phyloP scores from a whole-genome alignment of 768 basidiomycete genomes.

The Tephrocybe rancida region DNA sequence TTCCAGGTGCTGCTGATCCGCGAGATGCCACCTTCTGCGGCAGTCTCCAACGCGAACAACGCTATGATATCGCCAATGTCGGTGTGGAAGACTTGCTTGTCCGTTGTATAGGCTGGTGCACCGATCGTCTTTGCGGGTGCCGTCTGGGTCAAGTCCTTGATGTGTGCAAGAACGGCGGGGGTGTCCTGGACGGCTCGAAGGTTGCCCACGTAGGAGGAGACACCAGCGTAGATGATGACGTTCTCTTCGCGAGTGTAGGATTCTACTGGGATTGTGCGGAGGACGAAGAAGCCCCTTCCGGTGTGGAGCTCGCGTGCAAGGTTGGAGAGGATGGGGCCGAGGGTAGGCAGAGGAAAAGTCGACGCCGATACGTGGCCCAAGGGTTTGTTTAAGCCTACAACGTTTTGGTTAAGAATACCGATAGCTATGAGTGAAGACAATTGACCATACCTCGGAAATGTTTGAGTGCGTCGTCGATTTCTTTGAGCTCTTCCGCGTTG shows the following conservation, averaged over 20 bases:
- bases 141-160: conserved; percentile 23
- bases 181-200: conserved; percentile 20
- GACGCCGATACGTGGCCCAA: conserved; percentile 27
- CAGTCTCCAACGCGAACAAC: conserved; percentile 40
- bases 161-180: conserved; percentile 22
- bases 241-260: conserved; percentile 20
- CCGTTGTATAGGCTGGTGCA: conserved; percentile 30
- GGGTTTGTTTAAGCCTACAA: conserved; percentile 22
- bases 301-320: conserved; percentile 20
- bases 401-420: background rate
- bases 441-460: conserved; percentile 28
- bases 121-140: conserved; percentile 18
- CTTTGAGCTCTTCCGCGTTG: conserved; percentile 29
- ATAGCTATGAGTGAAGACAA: background rate
- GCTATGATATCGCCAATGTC: conserved; percentile 48
- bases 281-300: conserved; percentile 26
- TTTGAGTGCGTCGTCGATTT: conserved; percentile 35
- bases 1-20: conserved; percentile 43
- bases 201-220: conserved; percentile 23
- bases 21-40: conserved; percentile 44
- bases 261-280: conserved; percentile 20
- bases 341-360: conserved; percentile 22
- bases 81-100: conserved; percentile 51
- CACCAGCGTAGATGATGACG: conserved; percentile 21
- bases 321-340: conserved; percentile 19